Evolutionary conservation across 768 basidiomycete genomes (phyloP).

Genomic region (Phlebiopsis flavidoalba): DNA sequence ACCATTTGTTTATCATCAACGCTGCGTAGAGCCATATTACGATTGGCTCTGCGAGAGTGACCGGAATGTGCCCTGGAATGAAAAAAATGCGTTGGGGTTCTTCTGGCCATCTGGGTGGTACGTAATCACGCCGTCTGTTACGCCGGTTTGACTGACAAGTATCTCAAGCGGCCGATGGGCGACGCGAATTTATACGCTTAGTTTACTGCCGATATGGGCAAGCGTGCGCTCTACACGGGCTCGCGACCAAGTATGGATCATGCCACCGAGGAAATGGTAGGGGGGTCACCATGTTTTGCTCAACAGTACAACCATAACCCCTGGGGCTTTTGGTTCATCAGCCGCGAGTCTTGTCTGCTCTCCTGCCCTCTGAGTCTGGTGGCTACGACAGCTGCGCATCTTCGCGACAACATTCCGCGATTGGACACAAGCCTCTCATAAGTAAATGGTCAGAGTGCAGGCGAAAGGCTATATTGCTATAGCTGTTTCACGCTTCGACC

Average conservation of each 20-base stretch:
- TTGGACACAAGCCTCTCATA: constrained; percentile 59
- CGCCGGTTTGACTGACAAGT: not conserved
- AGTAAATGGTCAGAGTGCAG: constrained; percentile 62
- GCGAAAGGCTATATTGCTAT: constrained; percentile 67
- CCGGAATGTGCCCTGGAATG: constrained; percentile 65
- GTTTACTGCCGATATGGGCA: constrained; percentile 65
- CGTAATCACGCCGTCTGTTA: constrained; percentile 3
- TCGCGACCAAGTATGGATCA: constrained; percentile 60
- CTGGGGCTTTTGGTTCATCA: too few species aligned
- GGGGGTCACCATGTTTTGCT: constrained; percentile 10
- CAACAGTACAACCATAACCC: not conserved
- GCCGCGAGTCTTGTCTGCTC: constrained; percentile 57
- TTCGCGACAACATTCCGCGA: constrained; percentile 55
- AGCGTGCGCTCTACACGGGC: constrained; percentile 57
- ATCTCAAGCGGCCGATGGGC: constrained; percentile 45
- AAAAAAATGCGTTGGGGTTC: constrained; percentile 67
- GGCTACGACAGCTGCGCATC: constrained; percentile 63
- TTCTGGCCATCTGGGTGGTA: constrained; percentile 69
- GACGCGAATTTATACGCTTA: constrained; percentile 61
- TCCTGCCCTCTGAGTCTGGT: constrained; percentile 59
- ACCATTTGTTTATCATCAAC: too few species aligned
- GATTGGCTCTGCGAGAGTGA: constrained; percentile 56
- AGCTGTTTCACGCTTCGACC: constrained; percentile 55
- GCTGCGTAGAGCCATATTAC: too few species aligned
- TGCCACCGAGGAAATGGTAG: constrained; percentile 67